These are phyloP conservation scores for Aspergillus neoniger DNA, from an alignment of 2,329 filamentous ascomycete species.

Conservation along the genomic window DNA sequence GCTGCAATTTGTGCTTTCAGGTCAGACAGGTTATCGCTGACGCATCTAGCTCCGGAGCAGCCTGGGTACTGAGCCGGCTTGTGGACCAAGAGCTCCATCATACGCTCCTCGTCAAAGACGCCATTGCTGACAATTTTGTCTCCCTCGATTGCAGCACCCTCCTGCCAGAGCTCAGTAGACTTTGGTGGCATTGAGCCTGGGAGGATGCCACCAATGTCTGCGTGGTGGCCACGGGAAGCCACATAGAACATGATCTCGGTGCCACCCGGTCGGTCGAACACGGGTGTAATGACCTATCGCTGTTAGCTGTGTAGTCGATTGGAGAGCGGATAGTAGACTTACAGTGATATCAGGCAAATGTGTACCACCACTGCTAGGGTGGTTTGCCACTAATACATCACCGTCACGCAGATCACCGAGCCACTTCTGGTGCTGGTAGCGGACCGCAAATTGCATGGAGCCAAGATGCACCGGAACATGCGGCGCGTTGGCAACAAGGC, in stretches of 20 bases:
- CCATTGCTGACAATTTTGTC: constrained; percentile 72
- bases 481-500: constrained; percentile 68
- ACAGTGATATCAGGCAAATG: constrained; percentile 80
- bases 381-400: constrained; percentile 81
- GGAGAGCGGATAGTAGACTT: constrained; percentile 36
- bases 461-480: constrained; percentile 80
- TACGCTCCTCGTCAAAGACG: constrained; percentile 74
- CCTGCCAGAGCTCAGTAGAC: constrained; percentile 50
- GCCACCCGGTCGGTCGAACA: constrained; percentile 63
- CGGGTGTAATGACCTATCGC: constrained; percentile 66
- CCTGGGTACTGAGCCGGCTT: constrained; percentile 75
- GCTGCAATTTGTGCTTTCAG: constrained; percentile 84
- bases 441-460: constrained; percentile 82
- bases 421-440: constrained; percentile 78
- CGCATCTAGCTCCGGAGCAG: constrained; percentile 75
- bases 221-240: constrained; percentile 77
- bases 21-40: constrained; percentile 82
- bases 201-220: constrained; percentile 80
- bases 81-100: constrained; percentile 69
- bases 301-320: constrained; percentile 2
- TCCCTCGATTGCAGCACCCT: constrained; percentile 50
- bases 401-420: constrained; percentile 73
- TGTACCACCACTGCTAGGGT: constrained; percentile 81
- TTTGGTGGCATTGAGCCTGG: constrained; percentile 77
- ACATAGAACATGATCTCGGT: constrained; percentile 80